A percentile compares a stretch with the other conserved stretches of the same genome.
These are phyloP conservation scores for Russula vinacea DNA, from an alignment of 768 basidiomycete genomes.

Conservation along the genomic window DNA sequence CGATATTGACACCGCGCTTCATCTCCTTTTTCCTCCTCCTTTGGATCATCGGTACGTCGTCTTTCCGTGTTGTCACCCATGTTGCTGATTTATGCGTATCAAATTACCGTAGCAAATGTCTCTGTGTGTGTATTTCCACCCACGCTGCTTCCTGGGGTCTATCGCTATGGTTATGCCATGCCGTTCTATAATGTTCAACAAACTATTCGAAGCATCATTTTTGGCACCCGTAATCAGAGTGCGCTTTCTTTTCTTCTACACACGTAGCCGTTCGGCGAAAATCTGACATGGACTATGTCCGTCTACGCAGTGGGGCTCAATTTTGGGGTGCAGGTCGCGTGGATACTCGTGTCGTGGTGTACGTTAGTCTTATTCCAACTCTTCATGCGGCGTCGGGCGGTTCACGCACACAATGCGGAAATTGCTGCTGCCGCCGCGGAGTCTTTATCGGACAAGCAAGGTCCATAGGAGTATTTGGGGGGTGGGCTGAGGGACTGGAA, in stretches of 20 bases:
- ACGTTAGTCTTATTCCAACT: conserved; percentile 53
- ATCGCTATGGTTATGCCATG: conserved; percentile 62
- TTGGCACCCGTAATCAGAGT: conserved; percentile 61
- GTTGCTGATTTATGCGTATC: not conserved
- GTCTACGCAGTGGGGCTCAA: conserved; percentile 51
- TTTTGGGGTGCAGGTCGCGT: conserved; percentile 57
- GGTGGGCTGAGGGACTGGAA: not conserved
- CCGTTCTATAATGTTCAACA: conserved; percentile 71
- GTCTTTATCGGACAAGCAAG: not conserved
- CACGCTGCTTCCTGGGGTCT: conserved; percentile 54
- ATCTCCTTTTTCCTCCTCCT: conserved; percentile 59
- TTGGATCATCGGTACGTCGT: conserved; percentile 57
- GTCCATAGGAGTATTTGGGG: not conserved
- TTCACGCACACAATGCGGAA: conserved; percentile 4
- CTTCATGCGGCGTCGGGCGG: conserved; percentile 33
- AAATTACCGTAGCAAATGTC: conserved; percentile 47
- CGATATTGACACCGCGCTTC: conserved; percentile 50
- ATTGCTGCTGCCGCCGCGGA: not conserved
- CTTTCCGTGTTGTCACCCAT: not conserved
- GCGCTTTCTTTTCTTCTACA: conserved; percentile 30
- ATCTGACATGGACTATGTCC: not conserved
- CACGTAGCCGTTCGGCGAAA: not conserved
- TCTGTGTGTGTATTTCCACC: conserved; percentile 58
- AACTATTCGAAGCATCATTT: conserved; percentile 60
- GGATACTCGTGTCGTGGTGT: conserved; percentile 53